Base-by-base conservation (phyloP, 495 filamentous ascomycete genomes). In the Viridothelium virens region DNA sequence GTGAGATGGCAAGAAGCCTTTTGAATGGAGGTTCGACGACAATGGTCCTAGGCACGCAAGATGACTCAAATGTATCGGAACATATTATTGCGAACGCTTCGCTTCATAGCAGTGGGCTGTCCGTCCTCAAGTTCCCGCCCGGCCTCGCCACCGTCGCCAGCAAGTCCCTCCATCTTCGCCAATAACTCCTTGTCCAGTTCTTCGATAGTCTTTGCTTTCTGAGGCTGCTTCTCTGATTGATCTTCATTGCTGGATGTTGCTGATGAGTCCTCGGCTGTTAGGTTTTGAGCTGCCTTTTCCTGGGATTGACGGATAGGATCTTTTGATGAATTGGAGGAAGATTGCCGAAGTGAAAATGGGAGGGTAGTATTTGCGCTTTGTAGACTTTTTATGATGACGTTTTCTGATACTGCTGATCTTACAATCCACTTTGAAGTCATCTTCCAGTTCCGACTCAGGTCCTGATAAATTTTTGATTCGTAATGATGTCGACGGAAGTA, bases 101-200 rank as follows among this genome's bases (percentile, higher is more conserved):
- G 79, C 76, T 92, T 94, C 88, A 93, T 89, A 1, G 87, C 79
- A 9, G 83, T 84, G 1, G 89, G 84, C 71, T 87, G 80, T 0
- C 91, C 91, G 69, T 92, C 83, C 73, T 92, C 89, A 68, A 87
- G 86, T 76, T 93, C 90, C 9, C 92, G 79, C 1, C 91, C 91
- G n/a, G 88, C 80, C 47, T 81, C 85, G 6, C 90, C 91, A 38
- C 91, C 91, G 18, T 87, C 89, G 2, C 91, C 90, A 1, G 87
- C 81, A 16, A 91, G 81, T 18, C 83, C 83, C 69, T 87, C 85
- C 65, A 92, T 81, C 69, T 87, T 87, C 67, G 80, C 73, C 34
- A 79, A 79, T 5, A 94, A 75, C 68, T 91, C 88, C 59, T 86
- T 83, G 73, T 94, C 90, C 33, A 85, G 72, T 69, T 91, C 77